Base-by-base conservation (phyloP, 208 protist species). In the Trypanosoma melophagium region DNA sequence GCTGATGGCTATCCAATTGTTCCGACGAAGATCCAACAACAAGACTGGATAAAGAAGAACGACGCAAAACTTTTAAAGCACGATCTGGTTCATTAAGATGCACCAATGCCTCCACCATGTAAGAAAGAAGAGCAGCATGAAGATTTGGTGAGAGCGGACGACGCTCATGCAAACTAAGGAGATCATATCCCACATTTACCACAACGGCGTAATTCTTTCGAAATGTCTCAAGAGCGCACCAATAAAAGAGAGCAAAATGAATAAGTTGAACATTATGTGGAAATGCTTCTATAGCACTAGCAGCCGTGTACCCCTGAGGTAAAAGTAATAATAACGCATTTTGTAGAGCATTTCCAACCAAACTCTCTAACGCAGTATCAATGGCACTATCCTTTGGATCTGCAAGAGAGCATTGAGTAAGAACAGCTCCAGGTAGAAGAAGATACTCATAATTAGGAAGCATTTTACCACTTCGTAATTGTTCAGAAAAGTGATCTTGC, bases 291-390 rank as follows among this genome's bases (percentile, higher is more conserved):
- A 83, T 54, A 16, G 84, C 81, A 60, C 67, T 79, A 73, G 69
- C 62, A 60, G 79, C 81, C 52, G 66, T 87, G 72, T 86, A 67
- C n/a, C 80, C 78, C 38, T 74, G 72, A 17, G 90, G 86, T 24
- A 93, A 59, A 9, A 93, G 66, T 17, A 96, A 80, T 45, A 89
- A 84, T 57, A 96, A 78, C 5, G 90, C 87, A 64, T 96, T 96
- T 76, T 89, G 87, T 44, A 93, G 60, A 3, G 87, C 85, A 19
- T 60, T 66, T 47, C 80, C 69, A 1, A 84, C 83, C 25, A 90
- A 76, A 38, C 79, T 69, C 58, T 90, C 83, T 45, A 88, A 51
- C 10, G 72, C 71, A n/a, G 50, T 61, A 21, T 52, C 44, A 21
- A 62, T 56, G 54, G 61, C 35, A 28, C 52, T 62, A 62, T 65